Conservation (phyloP, 2,329 filamentous ascomycete genomes). For the Fusarium illudens region DNA sequence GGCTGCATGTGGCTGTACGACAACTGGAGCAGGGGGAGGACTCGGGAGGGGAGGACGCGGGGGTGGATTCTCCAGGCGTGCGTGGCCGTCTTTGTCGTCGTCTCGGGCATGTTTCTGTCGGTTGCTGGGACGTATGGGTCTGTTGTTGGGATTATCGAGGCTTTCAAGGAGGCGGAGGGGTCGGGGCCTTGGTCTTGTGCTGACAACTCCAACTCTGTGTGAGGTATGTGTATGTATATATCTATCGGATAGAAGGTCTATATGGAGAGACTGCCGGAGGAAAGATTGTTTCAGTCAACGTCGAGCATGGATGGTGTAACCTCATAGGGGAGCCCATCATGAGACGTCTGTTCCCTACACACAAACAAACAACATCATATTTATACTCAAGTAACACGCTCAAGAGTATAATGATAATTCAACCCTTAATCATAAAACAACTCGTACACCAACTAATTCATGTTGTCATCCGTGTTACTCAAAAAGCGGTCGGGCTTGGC, state of each 20-base stretch:
- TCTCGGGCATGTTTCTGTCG: constrained; percentile 50
- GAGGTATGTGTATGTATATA: neutral
- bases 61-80: constrained; percentile 27
- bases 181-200: constrained; percentile 53
- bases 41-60: neutral
- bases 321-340: neutral
- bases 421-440: neutral
- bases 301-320: neutral
- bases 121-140: constrained; percentile 56
- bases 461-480: neutral
- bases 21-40: constrained; percentile 38
- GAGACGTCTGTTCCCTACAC: neutral
- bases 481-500: constrained; percentile 30
- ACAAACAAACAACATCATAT: neutral
- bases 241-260: neutral
- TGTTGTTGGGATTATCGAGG: constrained; percentile 47
- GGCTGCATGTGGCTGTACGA: constrained; percentile 44
- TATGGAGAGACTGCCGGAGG: neutral
- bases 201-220: constrained; percentile 51
- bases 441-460: neutral
- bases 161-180: constrained; percentile 47
- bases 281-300: neutral
- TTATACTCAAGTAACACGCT: neutral
- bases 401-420: neutral
- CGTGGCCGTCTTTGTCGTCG: constrained; percentile 17